Evolutionary conservation across 2,329 filamentous ascomycete species (phyloP).

Genomic region (Sclerotinia glacialis): DNA sequence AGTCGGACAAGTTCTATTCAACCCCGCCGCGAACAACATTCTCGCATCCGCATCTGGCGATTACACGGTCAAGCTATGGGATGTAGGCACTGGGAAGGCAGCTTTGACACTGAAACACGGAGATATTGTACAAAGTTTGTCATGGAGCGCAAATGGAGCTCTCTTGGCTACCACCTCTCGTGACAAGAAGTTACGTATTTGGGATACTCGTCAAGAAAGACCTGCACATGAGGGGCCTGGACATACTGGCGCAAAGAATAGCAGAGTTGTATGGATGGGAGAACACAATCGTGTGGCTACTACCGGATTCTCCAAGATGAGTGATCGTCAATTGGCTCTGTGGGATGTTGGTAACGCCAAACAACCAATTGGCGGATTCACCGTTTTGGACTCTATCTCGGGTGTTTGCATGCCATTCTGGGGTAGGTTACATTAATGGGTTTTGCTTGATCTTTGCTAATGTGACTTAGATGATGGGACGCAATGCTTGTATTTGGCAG

Average conservation of each 20-base stretch:
- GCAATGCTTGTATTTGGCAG: constrained; percentile 91
- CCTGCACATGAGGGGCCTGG: constrained; percentile 80
- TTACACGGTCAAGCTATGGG: constrained; percentile 94
- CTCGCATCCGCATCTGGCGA: constrained; percentile 94
- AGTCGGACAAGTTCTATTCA: constrained; percentile 96
- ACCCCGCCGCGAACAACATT: constrained; percentile 91
- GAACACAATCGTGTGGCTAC: constrained; percentile 95
- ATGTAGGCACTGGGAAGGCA: constrained; percentile 74
- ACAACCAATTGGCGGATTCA: constrained; percentile 87
- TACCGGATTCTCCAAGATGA: constrained; percentile 97
- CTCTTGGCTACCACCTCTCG: constrained; percentile 88
- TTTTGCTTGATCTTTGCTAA: constrained; percentile 32
- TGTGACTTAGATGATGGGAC: constrained; percentile 70
- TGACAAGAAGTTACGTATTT: constrained; percentile 97
- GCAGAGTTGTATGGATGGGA: constrained; percentile 93
- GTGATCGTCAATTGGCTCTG: constrained; percentile 89
- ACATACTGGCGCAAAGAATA: constrained; percentile 94
- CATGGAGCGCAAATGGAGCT: constrained; percentile 88
- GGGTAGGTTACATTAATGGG: constrained; percentile 52
- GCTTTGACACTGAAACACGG: constrained; percentile 77
- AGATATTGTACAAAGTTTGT: constrained; percentile 92
- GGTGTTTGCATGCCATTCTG: constrained; percentile 99
- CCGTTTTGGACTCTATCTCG: constrained; percentile 88
- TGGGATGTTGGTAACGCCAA: constrained; percentile 83
- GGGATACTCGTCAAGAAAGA: constrained; percentile 93